Base-by-base conservation (phyloP, 2,329 filamentous ascomycete genomes). In the Phialemonium atrogriseum region DNA sequence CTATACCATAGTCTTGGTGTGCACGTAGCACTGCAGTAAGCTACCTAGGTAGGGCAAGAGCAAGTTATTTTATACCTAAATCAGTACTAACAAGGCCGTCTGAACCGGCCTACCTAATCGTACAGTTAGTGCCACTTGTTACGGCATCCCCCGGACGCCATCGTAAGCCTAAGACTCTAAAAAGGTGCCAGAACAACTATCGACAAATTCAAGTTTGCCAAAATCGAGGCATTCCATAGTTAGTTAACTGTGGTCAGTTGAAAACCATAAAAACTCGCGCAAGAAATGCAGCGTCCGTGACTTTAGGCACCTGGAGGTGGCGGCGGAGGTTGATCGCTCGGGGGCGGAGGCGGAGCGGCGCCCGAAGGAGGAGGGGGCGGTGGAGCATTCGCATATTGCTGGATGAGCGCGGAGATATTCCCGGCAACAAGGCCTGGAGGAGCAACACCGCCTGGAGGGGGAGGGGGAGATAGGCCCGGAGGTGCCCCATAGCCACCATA, bases 381-480 rank as follows among this genome's bases (percentile, higher is more conserved):
- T 11, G 37, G 41, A 12, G 46, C 50, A 33, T 48, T 50, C 20
- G 54, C 51, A 29, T 58, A 84, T 47, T 79, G 77, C 54, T 82
- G 75, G 47, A 82, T 78, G 36, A 84, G 63, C 27, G 75, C 72
- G 19, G 28, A 30, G 7, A 49, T 71, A 77, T 38, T 80, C 24
- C 73, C 74, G 38, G 70, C 68, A 25, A 58, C 56, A 15, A 73
- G 60, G 38, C 62, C 68, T 46, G 73, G 69, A 27, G 70, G 69
- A 36, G 66, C 68, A 37, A 34, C 39, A 15, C 44, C 42, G 20
- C 50, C 42, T 35, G 50, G 37, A 38, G 53, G 36, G 24, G 49
- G 47, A 30, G 52, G 51, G 17, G 62, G 62, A 31, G 66, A 59
- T 52, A 66, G 58, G 23, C 68, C 70, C 31, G 73, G 70, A 42